Percentiles rank a stretch among this genome's conserved stretches.
Conservation (phyloP, 2,329 filamentous ascomycete genomes). For the Myrmaecium sp. region DNA sequence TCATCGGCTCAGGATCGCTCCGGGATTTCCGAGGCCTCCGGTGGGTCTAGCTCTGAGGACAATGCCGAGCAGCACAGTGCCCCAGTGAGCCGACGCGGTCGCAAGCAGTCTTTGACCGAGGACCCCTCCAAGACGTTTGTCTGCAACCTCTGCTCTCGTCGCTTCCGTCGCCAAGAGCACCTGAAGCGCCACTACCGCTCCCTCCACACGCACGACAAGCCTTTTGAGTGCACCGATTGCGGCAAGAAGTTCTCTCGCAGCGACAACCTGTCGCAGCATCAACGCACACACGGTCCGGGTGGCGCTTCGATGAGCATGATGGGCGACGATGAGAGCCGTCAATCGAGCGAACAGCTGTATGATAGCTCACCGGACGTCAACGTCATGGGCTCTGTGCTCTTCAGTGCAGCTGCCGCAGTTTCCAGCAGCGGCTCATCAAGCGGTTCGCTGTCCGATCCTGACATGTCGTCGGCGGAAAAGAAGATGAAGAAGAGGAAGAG, state of each 20-base stretch:
- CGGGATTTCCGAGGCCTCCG: conserved; percentile 16
- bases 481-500: conserved; percentile 56
- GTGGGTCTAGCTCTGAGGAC: conserved; percentile 30
- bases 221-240: conserved; percentile 92
- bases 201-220: conserved; percentile 96
- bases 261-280: conserved; percentile 92
- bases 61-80: conserved; percentile 15
- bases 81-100: conserved; percentile 75
- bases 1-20: conserved; percentile 16
- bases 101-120: conserved; percentile 95
- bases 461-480: conserved; percentile 16
- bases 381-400: conserved; percentile 21
- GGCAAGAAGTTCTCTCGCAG: conserved; percentile 98
- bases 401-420: conserved; percentile 19
- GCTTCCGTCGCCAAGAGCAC: conserved; percentile 96
- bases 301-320: conserved; percentile 83
- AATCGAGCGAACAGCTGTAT: conserved; percentile 10
- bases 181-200: conserved; percentile 97
- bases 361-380: conserved; percentile 17
- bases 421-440: conserved; percentile 12
- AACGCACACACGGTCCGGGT: conserved; percentile 79
- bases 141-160: conserved; percentile 87
- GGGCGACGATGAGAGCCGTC: conserved; percentile 45
- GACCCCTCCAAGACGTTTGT: conserved; percentile 98
- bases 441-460: conserved; percentile 20